Base-by-base conservation (phyloP, 306 rosid genomes). In the Sicyos baderoa region DNA sequence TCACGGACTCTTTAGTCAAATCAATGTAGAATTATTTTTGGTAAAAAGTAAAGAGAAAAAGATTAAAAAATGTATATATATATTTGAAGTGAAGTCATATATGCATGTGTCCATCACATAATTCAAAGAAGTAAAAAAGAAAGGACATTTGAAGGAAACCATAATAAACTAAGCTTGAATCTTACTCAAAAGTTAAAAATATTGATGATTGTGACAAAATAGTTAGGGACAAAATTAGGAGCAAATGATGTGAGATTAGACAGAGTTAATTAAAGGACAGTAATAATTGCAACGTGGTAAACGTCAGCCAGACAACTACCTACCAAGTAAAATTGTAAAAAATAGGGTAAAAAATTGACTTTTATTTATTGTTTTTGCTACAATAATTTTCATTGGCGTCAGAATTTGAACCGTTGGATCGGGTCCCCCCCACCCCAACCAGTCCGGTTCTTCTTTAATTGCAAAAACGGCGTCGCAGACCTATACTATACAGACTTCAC, bases 381-480 rank as follows among this genome's bases (percentile, higher is more conserved):
- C 14, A 61, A 8, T 22, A 5, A 7, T 3, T 56, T 22, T 56
- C n/a, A 21, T 18, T 42, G 19, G 70, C 70, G 54, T 45, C 70
- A 65, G 54, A 45, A 65, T 21, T 42, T 37, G 15, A 40, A 17
- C 16, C 27, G 2, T 19, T 37, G 29, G 9, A 3, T 10, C 35
- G 70, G 70, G 50, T 44, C 69, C 52, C 22, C 0, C 4, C 51
- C 2, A n/a, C 51, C 18, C 17, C 69, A 63, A 40, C 42, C 11
- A 35, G 42, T 60, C 42, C 22, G 48, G 15, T 58, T 63, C 53
- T 64, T 42, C 54, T 65, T 65, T 29, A 35, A 65, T 19, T 65
- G 54, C 70, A 13, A 65, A 64, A 65, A 65, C 70, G 70, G 70
- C 70, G 70, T 65, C 54, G 70, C 70, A 65, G 70, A 19, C 70